Evolutionary conservation across 2,329 filamentous ascomycete species (phyloP).

Genomic region (Phialophora verrucosa): DNA sequence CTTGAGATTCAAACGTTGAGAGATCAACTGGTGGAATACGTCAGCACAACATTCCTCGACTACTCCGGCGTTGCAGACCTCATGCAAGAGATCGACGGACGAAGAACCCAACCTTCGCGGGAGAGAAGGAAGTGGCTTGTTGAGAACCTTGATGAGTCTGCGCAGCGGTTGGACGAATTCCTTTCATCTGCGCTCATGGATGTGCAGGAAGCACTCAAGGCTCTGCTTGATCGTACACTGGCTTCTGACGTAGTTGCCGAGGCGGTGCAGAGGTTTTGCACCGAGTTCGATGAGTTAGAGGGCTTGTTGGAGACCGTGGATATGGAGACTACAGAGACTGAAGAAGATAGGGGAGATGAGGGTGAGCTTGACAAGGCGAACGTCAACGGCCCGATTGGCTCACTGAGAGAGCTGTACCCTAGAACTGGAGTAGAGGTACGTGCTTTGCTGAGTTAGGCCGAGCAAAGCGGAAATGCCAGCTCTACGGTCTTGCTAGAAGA

Average conservation of each 20-base stretch:
- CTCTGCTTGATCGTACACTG: slow-evolving; percentile 72
- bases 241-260: slow-evolving; percentile 79
- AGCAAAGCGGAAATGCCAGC: neutral
- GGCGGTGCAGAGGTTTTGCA: slow-evolving; percentile 82
- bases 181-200: slow-evolving; percentile 92
- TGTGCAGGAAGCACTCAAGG: slow-evolving; percentile 78
- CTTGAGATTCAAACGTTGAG: slow-evolving; percentile 31
- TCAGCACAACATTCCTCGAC: slow-evolving; percentile 32
- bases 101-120: slow-evolving; percentile 10
- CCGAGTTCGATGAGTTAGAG: slow-evolving; percentile 77
- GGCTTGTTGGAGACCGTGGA: slow-evolving; percentile 55
- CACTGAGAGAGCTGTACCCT: slow-evolving; percentile 64
- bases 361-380: slow-evolving; percentile 18
- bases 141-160: slow-evolving; percentile 62
- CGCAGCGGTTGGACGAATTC: slow-evolving; percentile 82
- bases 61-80: slow-evolving; percentile 34
- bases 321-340: slow-evolving; percentile 48
- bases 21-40: slow-evolving; percentile 27
- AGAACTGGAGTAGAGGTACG: slow-evolving; percentile 68
- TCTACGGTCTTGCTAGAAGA: neutral
- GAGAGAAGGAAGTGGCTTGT: slow-evolving; percentile 40
- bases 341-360: slow-evolving; percentile 41
- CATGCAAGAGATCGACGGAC: slow-evolving; percentile 31
- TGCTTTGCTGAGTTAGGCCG: slow-evolving; percentile 60
- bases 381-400: slow-evolving; percentile 25